Conservation (phyloP, 2,329 filamentous ascomycete genomes). For the Fonsecaea pugnacius region DNA sequence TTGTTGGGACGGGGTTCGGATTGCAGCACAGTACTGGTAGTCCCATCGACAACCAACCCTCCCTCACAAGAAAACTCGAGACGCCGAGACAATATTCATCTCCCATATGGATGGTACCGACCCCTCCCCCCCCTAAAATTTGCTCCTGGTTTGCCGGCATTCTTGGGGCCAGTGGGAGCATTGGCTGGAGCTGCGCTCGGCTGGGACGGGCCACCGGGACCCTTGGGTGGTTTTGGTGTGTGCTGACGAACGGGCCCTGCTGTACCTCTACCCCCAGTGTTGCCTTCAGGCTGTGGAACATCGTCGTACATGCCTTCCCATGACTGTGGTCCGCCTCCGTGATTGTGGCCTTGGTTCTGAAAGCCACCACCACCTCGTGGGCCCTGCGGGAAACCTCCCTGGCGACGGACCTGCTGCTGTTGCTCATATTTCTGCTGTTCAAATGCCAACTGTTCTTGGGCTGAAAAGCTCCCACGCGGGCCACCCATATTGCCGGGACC, state of each 20-base stretch:
- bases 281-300: conserved; percentile 76
- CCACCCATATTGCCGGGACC: conserved; percentile 45
- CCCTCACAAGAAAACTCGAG: neutral
- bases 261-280: conserved; percentile 52
- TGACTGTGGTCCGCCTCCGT: conserved; percentile 70
- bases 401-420: conserved; percentile 61
- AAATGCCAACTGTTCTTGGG: conserved; percentile 73
- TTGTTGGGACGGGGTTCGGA: neutral
- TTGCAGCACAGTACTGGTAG: neutral
- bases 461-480: conserved; percentile 63
- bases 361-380: conserved; percentile 34
- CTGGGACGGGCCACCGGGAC: conserved; percentile 52
- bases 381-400: conserved; percentile 41
- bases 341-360: conserved; percentile 41
- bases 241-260: conserved; percentile 45
- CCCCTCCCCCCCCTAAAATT: conserved; percentile 92
- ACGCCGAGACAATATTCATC: conserved; percentile 34
- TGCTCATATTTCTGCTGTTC: conserved; percentile 80
- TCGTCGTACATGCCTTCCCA: conserved; percentile 99
- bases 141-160: conserved; percentile 82
- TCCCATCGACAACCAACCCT: neutral
- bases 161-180: conserved; percentile 94
- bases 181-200: conserved; percentile 69
- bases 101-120: conserved; percentile 77
- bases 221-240: conserved; percentile 52